Evolutionary conservation across 164 flowering plant genomes (phyloP), one percentile per base, ranked within the genome.

Genomic region (Vitis labrusca): DNA sequence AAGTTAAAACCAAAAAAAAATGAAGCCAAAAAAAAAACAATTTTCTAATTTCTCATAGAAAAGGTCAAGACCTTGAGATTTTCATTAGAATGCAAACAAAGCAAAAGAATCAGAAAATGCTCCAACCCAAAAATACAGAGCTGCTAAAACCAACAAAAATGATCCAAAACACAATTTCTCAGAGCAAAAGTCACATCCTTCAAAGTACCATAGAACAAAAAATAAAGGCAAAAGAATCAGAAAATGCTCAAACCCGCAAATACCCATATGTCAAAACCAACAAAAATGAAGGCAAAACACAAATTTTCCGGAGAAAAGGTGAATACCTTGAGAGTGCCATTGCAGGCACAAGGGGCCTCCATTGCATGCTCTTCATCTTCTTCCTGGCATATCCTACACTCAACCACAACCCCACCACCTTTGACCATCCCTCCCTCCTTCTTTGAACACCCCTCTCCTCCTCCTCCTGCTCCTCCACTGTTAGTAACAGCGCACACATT

Each of bases 271-370:
- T 61, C 23, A 27, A 8, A 8, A 47, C 32, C 13, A 14, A 66
- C 16, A 48, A 58, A 17, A 48, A 19, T 58, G 8, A 14, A 69
- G 58, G 13, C 50, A 63, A 30, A 27, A 19, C 15, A 58, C 14
- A 16, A 29, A 2, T 8, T 60, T 37, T 37, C 7, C 44, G 7
- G 44, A 6, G 44, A 37, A 37, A 37, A 37, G 44, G 54, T 10
- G 0, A 2, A 63, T 54, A 89, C 94, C 91, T 87, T 89, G 65
- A 89, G 81, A 65, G 90, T 86, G 63, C 94, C 94, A 77, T 83
- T 89, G 62, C 94, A 89, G 66, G 83, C 90, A 69, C 94, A 89
- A 52, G 94, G 94, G 74, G 88, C 80, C 68, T 89, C 94, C 85
- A 89, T 68, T 10, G 61, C 68, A 23, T 65, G 63, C 37, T 78